Evolutionary conservation across 192 early-diverging fungal species (phyloP).

Genomic region (Umbelopsis ramanniana): DNA sequence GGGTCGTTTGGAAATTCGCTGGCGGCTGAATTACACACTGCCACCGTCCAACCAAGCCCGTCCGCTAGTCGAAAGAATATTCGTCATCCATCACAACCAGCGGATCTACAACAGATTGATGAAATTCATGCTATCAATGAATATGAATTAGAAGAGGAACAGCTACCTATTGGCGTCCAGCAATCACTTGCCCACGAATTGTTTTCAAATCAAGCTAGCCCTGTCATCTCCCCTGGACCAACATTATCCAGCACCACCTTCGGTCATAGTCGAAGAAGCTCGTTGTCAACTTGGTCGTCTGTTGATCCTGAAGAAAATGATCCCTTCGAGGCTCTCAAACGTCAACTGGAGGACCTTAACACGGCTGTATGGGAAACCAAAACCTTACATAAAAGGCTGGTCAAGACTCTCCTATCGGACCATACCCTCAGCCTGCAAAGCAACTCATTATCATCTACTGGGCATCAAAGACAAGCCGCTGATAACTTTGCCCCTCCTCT

Average conservation of each 20-base stretch:
- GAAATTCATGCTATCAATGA: constrained; percentile 6
- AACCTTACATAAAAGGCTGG: constrained; percentile 45
- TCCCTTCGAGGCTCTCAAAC: constrained; percentile 42
- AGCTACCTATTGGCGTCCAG: constrained; percentile 21
- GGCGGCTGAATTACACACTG: constrained; percentile 43
- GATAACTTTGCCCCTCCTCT: constrained; percentile 33
- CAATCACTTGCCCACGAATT: constrained; percentile 24
- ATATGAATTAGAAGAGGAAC: constrained; percentile 5
- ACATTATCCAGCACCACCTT: constrained; percentile 6
- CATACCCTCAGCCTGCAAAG: constrained; percentile 27
- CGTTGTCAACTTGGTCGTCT: constrained; percentile 41
- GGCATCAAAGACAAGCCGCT: background rate
- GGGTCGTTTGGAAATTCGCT: constrained; percentile 38
- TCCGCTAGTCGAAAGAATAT: constrained; percentile 14
- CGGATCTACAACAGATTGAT: constrained; percentile 14
- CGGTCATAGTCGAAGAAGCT: constrained; percentile 36
- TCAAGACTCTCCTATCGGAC: constrained; percentile 39
- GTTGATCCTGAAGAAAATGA: constrained; percentile 42
- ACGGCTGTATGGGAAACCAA: constrained; percentile 46
- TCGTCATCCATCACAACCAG: constrained; percentile 19
- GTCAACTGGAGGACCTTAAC: constrained; percentile 47
- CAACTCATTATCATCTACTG: background rate
- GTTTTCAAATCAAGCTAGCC: constrained; percentile 29
- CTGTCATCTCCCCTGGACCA: constrained; percentile 36
- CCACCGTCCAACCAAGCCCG: constrained; percentile 25